A percentile compares a stretch with the other conserved stretches of the same genome.
phyloP scores from a whole-genome alignment of 371 early-diverging fungal genomes.

The Funneliformis caledonium region DNA sequence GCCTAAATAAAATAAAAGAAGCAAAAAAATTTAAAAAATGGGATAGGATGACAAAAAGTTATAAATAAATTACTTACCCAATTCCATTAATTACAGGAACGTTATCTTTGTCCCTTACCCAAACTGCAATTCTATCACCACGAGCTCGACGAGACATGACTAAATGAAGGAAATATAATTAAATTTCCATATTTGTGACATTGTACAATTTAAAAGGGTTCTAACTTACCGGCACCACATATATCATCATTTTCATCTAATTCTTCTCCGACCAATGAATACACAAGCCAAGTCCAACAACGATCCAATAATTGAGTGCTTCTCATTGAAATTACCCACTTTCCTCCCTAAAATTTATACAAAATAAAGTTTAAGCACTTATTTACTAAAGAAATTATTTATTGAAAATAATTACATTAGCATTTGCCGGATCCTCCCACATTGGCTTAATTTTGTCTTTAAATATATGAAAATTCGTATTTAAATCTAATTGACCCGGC shows the following conservation, averaged over 20 bases:
- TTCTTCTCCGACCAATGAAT: slow-evolving; percentile 71
- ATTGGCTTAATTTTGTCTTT: slow-evolving; percentile 96
- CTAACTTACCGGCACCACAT: slow-evolving; percentile 89
- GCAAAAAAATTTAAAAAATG: neutral
- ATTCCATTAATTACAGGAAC: slow-evolving; percentile 64
- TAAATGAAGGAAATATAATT: neutral
- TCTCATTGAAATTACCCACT: slow-evolving; percentile 14
- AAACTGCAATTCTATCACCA: slow-evolving; percentile 78
- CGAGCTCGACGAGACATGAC: slow-evolving; percentile 36
- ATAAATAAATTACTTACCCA: slow-evolving; percentile 58
- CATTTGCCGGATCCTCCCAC: slow-evolving; percentile 99
- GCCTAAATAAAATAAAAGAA: neutral
- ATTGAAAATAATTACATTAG: slow-evolving; percentile 75
- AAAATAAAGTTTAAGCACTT: neutral
- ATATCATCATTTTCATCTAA: slow-evolving; percentile 82
- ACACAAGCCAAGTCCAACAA: slow-evolving; percentile 82
- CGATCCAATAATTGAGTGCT: slow-evolving; percentile 9
- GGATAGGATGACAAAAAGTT: neutral
- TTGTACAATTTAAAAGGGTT: neutral
- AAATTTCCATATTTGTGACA: slow-evolving; percentile 64
- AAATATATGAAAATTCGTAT: slow-evolving; percentile 96
- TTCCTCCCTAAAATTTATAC: slow-evolving; percentile 24
- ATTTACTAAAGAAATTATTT: neutral
- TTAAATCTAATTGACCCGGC: slow-evolving; percentile 74
- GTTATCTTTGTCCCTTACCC: slow-evolving; percentile 85